These are phyloP conservation scores for Lactarius pseudohatsudake DNA, from an alignment of 768 basidiomycete genomes.

Conservation along the genomic window DNA sequence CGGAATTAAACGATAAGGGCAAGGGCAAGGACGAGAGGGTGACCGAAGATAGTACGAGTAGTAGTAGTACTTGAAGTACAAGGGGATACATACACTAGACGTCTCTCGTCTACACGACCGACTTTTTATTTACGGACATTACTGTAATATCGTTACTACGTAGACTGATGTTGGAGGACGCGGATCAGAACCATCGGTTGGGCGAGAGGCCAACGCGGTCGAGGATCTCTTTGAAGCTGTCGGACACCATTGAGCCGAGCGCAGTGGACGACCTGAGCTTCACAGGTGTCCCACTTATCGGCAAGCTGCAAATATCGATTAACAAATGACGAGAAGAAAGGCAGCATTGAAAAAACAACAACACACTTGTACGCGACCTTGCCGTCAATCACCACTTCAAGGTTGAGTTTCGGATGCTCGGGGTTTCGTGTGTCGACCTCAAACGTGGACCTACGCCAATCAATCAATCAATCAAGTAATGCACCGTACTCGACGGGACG, in stretches of 20 bases:
- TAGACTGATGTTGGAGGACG: neutral
- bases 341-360: neutral
- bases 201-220: slow-evolving; percentile 55
- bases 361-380: slow-evolving; percentile 51
- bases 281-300: slow-evolving; percentile 50
- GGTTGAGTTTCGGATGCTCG: slow-evolving; percentile 48
- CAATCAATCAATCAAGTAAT: neutral
- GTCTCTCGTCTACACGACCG: slow-evolving; percentile 9
- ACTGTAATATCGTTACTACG: slow-evolving; percentile 12
- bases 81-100: neutral
- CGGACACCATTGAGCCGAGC: slow-evolving; percentile 47
- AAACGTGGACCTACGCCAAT: slow-evolving; percentile 53
- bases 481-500: slow-evolving; percentile 17
- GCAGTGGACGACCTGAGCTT: slow-evolving; percentile 44
- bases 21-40: slow-evolving; percentile 2
- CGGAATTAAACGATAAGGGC: slow-evolving; percentile 30
- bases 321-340: slow-evolving; percentile 3
- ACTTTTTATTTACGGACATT: slow-evolving; percentile 7
- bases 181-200: slow-evolving; percentile 53
- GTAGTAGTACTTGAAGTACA: neutral
- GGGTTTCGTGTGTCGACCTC: slow-evolving; percentile 65
- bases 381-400: slow-evolving; percentile 65
- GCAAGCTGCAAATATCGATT: slow-evolving; percentile 39
- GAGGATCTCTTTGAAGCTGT: slow-evolving; percentile 54
- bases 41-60: neutral